Conservation (phyloP, 75 land plant species). For the Azolla pinnata region DNA sequence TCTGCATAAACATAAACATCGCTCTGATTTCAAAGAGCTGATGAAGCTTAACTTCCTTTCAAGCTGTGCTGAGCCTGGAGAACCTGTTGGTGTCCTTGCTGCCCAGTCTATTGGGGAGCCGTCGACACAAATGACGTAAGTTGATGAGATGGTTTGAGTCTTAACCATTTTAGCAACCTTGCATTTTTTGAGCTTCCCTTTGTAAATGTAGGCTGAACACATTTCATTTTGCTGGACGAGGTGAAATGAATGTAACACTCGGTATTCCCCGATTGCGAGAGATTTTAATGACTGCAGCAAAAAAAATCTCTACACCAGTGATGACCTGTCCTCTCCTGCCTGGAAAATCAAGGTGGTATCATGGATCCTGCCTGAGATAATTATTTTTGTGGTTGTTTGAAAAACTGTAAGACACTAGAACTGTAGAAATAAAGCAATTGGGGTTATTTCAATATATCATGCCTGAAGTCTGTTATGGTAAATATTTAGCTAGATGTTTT, state of each 20-base stretch:
- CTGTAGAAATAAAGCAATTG: too few species aligned
- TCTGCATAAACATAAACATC: slow-evolving; percentile 17
- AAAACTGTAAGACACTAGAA: too few species aligned
- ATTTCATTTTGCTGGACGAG: slow-evolving; percentile 94
- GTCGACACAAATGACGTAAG: slow-evolving; percentile 98
- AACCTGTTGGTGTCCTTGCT: slow-evolving; percentile 91
- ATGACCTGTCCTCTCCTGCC: slow-evolving; percentile 73
- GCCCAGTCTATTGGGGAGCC: slow-evolving; percentile 97
- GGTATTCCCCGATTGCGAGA: slow-evolving; percentile 94
- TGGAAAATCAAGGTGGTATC: slow-evolving; percentile 48
- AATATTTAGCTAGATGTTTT: too few species aligned
- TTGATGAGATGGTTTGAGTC: not conserved
- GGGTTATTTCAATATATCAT: too few species aligned
- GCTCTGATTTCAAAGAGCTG: slow-evolving; percentile 29
- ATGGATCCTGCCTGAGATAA: too few species aligned
- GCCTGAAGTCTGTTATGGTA: too few species aligned
- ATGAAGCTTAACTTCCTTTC: slow-evolving; percentile 55
- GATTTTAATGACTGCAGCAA: slow-evolving; percentile 71
- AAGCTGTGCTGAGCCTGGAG: slow-evolving; percentile 90
- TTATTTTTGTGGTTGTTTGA: too few species aligned
- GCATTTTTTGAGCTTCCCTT: not conserved
- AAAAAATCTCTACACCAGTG: slow-evolving; percentile 66
- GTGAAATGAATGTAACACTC: slow-evolving; percentile 94
- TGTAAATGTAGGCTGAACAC: slow-evolving; percentile 65
- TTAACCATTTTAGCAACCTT: not conserved